Conservation (phyloP, 208 protist genomes). For the Tritrichomonas musculus region DNA sequence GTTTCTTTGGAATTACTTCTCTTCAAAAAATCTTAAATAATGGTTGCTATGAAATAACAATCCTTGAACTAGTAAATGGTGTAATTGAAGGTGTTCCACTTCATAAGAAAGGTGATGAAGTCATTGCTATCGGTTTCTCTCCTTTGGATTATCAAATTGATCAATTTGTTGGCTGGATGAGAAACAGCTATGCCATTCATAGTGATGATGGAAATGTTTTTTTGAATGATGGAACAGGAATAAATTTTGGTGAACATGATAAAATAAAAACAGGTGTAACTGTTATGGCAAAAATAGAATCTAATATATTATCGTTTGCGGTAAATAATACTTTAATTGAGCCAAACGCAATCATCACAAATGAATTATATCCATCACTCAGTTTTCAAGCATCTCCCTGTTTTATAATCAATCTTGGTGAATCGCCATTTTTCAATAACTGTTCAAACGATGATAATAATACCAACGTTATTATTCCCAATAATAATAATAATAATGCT, state of each 20-base stretch:
- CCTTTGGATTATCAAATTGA: not conserved
- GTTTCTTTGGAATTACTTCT: not conserved
- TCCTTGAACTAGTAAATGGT: not conserved
- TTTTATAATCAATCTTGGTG: not conserved
- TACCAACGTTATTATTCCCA: too few species aligned
- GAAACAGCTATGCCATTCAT: not conserved
- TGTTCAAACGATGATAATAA: too few species aligned
- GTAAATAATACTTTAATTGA: not conserved
- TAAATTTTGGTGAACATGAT: not conserved
- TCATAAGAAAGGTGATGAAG: not conserved
- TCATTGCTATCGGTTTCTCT: not conserved
- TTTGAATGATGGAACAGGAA: not conserved
- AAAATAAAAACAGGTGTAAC: not conserved
- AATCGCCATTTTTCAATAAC: not conserved
- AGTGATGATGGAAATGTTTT: not conserved
- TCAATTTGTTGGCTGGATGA: not conserved
- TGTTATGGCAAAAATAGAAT: not conserved
- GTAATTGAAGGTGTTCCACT: too few species aligned
- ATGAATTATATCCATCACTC: not conserved
- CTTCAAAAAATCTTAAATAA: not conserved
- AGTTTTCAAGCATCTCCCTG: not conserved
- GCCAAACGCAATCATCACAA: too few species aligned
- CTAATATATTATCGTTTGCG: not conserved
- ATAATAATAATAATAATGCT: too few species aligned
- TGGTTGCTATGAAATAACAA: not conserved